phyloP scores from a whole-genome alignment of 306 rosid species.

The Luffa aegyptiaca region DNA sequence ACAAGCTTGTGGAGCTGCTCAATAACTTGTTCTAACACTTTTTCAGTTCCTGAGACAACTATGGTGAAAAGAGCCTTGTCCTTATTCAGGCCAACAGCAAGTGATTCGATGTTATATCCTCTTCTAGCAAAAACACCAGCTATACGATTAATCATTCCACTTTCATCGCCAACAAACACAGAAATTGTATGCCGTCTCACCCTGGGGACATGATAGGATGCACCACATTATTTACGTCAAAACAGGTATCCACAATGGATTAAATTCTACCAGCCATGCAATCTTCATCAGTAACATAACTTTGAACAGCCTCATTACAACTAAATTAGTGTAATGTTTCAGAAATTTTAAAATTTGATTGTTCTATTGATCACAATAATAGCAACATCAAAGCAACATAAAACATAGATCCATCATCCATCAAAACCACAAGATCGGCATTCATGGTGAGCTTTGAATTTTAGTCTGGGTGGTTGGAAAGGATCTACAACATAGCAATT shows the following conservation, averaged over 20 bases:
- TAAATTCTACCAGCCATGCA: not conserved
- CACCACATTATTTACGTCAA: not conserved
- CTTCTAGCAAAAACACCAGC: slow-evolving; percentile 59
- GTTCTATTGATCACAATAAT: not conserved
- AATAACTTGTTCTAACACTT: slow-evolving; percentile 40
- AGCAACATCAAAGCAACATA: not conserved
- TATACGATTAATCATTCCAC: slow-evolving; percentile 56
- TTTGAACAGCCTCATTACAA: not conserved
- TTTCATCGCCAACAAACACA: slow-evolving; percentile 59
- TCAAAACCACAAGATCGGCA: not conserved
- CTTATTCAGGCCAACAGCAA: slow-evolving; percentile 53
- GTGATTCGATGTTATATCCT: slow-evolving; percentile 56
- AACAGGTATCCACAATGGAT: not conserved
- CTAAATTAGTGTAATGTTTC: not conserved
- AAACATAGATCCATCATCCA: not conserved
- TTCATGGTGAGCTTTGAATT: not conserved
- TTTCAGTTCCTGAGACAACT: slow-evolving; percentile 47
- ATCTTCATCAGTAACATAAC: not conserved
- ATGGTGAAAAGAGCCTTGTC: slow-evolving; percentile 57
- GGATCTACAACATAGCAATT: not conserved
- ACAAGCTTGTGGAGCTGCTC: slow-evolving; percentile 58
- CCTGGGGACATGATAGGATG: slow-evolving; percentile 18
- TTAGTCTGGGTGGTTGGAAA: not conserved
- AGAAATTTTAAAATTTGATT: not conserved
- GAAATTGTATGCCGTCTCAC: slow-evolving; percentile 45